These are phyloP conservation scores for Cystoderma amianthinum DNA, from an alignment of 768 basidiomycete species.

Conservation along the genomic window DNA sequence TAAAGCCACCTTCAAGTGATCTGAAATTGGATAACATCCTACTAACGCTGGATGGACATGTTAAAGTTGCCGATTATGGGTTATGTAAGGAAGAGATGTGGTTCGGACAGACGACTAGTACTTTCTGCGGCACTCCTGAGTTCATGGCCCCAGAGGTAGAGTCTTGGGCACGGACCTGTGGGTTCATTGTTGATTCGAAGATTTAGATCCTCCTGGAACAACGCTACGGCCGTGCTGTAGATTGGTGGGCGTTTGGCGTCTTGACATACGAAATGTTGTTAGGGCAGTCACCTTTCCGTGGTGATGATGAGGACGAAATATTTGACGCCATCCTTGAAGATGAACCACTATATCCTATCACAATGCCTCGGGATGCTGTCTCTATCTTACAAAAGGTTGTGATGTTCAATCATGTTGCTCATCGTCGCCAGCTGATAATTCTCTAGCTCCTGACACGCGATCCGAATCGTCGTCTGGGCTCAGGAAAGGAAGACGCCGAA, in stretches of 20 bases:
- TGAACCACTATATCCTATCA: constrained; percentile 96
- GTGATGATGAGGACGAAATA: constrained; percentile 99
- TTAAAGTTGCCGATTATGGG: constrained; percentile 99
- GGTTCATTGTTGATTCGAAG: constrained; percentile 5
- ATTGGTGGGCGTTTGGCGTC: constrained; percentile 99
- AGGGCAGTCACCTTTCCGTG: constrained; percentile 98
- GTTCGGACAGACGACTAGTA: constrained; percentile 92
- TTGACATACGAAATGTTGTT: constrained; percentile 98
- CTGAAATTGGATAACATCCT: constrained; percentile 98
- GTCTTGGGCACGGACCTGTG: not conserved
- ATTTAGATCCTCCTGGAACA: constrained; percentile 96
- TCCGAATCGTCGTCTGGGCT: constrained; percentile 84
- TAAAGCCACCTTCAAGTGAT: constrained; percentile 48
- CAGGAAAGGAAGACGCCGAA: constrained; percentile 87
- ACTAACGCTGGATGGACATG: constrained; percentile 92
- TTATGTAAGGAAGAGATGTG: constrained; percentile 99
- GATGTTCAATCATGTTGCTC: not conserved
- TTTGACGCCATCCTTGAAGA: constrained; percentile 99
- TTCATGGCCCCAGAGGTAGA: constrained; percentile 99
- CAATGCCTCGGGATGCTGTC: constrained; percentile 97
- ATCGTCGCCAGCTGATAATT: constrained; percentile 5
- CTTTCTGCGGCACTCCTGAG: constrained; percentile 98
- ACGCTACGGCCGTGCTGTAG: constrained; percentile 95
- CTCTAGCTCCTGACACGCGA: constrained; percentile 85
- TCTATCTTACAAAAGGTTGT: constrained; percentile 89